These are phyloP conservation scores for Magnaporthiopsis incrustans DNA, from an alignment of 2,329 filamentous ascomycete genomes.

Conservation along the genomic window DNA sequence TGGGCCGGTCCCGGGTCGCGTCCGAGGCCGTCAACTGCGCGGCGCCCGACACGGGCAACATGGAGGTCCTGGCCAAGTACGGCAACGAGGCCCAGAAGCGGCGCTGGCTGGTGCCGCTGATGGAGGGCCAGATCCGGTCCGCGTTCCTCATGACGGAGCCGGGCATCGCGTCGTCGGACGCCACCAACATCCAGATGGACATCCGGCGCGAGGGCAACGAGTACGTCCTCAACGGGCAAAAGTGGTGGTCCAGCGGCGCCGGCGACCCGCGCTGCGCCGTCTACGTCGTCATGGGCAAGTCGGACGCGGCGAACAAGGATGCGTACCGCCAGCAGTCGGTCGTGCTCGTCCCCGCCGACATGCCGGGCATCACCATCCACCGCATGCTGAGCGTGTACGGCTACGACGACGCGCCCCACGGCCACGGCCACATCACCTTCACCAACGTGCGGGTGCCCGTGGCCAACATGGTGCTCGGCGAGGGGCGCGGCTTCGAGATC, in stretches of 20 bases:
- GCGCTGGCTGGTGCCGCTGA: slow-evolving; percentile 71
- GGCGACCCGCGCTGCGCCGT: slow-evolving; percentile 87
- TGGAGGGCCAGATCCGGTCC: slow-evolving; percentile 78
- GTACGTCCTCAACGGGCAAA: slow-evolving; percentile 90
- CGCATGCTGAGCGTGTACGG: slow-evolving; percentile 92
- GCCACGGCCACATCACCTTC: slow-evolving; percentile 89
- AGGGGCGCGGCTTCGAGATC: slow-evolving; percentile 93
- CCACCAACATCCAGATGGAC: slow-evolving; percentile 80
- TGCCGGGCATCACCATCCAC: slow-evolving; percentile 83
- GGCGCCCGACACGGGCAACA: slow-evolving; percentile 88
- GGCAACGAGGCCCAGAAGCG: slow-evolving; percentile 79
- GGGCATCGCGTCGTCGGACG: slow-evolving; percentile 80
- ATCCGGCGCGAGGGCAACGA: slow-evolving; percentile 79
- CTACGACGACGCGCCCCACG: slow-evolving; percentile 96
- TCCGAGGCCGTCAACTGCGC: slow-evolving; percentile 86
- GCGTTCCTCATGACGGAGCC: slow-evolving; percentile 95
- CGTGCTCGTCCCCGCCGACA: slow-evolving; percentile 72
- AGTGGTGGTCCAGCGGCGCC: slow-evolving; percentile 98
- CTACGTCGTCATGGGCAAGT: slow-evolving; percentile 97
- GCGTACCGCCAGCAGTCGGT: slow-evolving; percentile 90
- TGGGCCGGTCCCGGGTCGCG: slow-evolving; percentile 77
- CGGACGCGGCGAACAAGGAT: slow-evolving; percentile 64
- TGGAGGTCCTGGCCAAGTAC: slow-evolving; percentile 92
- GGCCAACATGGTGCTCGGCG: slow-evolving; percentile 79
- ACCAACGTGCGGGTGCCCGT: slow-evolving; percentile 81